phyloP scores from a whole-genome alignment of 2,329 filamentous ascomycete genomes.

The Hypoxylon sp. region DNA sequence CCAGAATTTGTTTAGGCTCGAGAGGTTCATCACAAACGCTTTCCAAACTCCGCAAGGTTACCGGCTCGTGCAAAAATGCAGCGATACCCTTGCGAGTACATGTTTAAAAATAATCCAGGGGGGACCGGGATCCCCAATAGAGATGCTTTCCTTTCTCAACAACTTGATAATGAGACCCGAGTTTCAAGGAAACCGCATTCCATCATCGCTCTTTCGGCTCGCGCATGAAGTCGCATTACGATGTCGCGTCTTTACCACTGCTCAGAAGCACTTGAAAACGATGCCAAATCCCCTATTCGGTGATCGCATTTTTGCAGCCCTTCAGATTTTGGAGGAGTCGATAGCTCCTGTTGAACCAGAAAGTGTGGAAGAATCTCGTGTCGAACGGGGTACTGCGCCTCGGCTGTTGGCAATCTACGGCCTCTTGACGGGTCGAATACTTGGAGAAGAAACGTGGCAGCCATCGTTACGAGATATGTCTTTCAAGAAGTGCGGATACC shows the following conservation, averaged over 20 bases:
- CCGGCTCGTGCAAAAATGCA: slow-evolving; percentile 24
- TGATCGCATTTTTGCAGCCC: background rate
- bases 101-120: slow-evolving; percentile 3
- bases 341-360: slow-evolving; percentile 1
- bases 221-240: slow-evolving; percentile 50
- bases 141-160: slow-evolving; percentile 56
- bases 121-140: slow-evolving; percentile 40
- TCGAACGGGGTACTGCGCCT: background rate
- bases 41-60: slow-evolving; percentile 40
- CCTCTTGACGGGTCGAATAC: slow-evolving; percentile 45
- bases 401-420: slow-evolving; percentile 40
- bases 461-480: slow-evolving; percentile 31
- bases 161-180: slow-evolving; percentile 56
- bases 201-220: slow-evolving; percentile 49
- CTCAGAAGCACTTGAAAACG: slow-evolving; percentile 39
- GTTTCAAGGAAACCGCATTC: slow-evolving; percentile 42
- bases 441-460: slow-evolving; percentile 22
- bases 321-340: background rate
- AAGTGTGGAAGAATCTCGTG: background rate
- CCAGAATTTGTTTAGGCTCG: slow-evolving; percentile 37
- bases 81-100: slow-evolving; percentile 6
- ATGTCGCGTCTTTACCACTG: slow-evolving; percentile 33
- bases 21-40: slow-evolving; percentile 45
- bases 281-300: background rate
- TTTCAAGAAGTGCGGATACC: background rate